phyloP scores from a whole-genome alignment of 176 grass and related monocot genomes.

The Elymus sibiricus region DNA sequence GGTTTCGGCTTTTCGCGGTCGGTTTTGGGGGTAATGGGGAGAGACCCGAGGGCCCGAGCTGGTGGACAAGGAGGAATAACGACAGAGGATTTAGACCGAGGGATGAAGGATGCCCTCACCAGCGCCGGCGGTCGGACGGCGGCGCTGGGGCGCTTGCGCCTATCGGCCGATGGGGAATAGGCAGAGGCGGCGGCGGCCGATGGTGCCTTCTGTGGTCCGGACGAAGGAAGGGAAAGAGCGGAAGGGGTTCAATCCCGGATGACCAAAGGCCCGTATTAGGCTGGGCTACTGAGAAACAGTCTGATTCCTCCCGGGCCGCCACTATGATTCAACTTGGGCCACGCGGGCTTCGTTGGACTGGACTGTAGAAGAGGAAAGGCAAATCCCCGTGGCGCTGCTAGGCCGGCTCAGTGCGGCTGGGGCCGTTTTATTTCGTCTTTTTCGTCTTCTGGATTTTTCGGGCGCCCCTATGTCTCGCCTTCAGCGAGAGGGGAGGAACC shows the following conservation, averaged over 20 bases:
- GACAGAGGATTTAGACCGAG: background rate
- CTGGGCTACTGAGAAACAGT: background rate
- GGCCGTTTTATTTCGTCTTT: too few species aligned
- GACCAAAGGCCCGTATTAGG: background rate
- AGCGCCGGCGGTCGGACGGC: background rate
- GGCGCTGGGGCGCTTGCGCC: background rate
- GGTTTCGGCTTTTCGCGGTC: slow-evolving; percentile 25
- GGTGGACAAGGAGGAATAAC: background rate
- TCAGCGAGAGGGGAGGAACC: too few species aligned
- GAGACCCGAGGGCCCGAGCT: background rate
- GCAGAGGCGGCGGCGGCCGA: background rate
- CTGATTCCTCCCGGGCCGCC: background rate
- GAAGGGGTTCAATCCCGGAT: slow-evolving; percentile 2
- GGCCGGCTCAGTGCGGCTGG: too few species aligned
- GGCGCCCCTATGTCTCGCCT: too few species aligned
- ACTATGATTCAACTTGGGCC: background rate
- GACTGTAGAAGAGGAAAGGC: background rate
- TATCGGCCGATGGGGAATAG: background rate
- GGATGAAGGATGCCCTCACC: background rate
- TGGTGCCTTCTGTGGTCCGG: background rate
- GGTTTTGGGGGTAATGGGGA: background rate
- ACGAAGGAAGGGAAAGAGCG: background rate
- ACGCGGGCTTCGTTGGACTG: background rate
- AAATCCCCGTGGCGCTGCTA: too few species aligned
- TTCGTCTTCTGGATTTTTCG: too few species aligned